phyloP scores from a whole-genome alignment of 106 monocot species.

The Allium cepa region DNA sequence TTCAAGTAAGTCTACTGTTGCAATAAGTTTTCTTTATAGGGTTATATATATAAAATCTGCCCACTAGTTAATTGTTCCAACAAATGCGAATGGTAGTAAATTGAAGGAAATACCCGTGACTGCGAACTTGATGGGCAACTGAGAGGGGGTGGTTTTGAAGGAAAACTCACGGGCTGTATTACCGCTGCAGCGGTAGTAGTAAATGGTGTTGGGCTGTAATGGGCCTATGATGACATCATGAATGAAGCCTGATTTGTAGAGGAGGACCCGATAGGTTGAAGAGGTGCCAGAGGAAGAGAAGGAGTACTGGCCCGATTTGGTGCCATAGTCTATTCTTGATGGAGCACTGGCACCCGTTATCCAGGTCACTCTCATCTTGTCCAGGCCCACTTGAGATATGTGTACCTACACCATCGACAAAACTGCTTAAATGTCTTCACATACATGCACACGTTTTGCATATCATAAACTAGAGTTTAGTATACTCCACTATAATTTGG shows the following conservation, averaged over 20 bases:
- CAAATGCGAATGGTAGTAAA: no score
- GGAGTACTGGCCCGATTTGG: conserved; percentile 31
- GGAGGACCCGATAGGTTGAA: conserved; percentile 40
- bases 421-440: background rate
- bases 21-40: no score
- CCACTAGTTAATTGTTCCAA: no score
- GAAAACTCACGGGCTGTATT: conserved; percentile 20
- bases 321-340: conserved; percentile 67
- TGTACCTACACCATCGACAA: conserved; percentile 43
- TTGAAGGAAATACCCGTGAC: conserved; percentile 21
- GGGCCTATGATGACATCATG: conserved; percentile 54
- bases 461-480: no score
- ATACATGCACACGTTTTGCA: no score
- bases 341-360: conserved; percentile 40
- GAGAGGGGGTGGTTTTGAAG: conserved; percentile 35
- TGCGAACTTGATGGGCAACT: conserved; percentile 34
- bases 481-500: no score
- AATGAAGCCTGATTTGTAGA: conserved; percentile 48
- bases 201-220: conserved; percentile 23
- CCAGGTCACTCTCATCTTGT: conserved; percentile 70
- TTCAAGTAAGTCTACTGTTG: no score
- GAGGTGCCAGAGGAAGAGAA: conserved; percentile 32
- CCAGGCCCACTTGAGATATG: conserved; percentile 55
- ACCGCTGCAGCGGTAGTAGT: conserved; percentile 38
- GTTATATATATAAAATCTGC: no score